Evolutionary conservation across 495 filamentous ascomycete genomes (phyloP).

Genomic region (Penicillium soppii): DNA sequence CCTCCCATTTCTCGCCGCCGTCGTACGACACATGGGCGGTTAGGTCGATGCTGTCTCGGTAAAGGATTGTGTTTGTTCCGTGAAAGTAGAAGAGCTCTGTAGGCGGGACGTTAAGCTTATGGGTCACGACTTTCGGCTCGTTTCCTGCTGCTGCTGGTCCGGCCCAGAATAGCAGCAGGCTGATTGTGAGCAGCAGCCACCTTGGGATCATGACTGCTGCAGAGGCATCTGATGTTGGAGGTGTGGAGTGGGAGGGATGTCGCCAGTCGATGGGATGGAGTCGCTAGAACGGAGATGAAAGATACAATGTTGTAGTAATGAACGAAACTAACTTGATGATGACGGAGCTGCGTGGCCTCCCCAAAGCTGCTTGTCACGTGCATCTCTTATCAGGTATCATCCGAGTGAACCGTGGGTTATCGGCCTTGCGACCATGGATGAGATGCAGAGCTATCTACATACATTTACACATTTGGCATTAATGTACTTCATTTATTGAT

Average conservation of each 20-base stretch:
- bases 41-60: slow-evolving; percentile 53
- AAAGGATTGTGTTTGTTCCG: slow-evolving; percentile 73
- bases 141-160: slow-evolving; percentile 41
- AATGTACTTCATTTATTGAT: too few species aligned
- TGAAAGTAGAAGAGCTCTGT: slow-evolving; percentile 79
- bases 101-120: slow-evolving; percentile 61
- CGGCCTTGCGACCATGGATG: background rate
- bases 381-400: slow-evolving; percentile 21
- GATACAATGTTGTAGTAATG: background rate
- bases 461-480: too few species aligned
- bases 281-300: background rate
- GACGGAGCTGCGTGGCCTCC: slow-evolving; percentile 35
- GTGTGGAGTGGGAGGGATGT: slow-evolving; percentile 3
- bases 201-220: slow-evolving; percentile 38
- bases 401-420: background rate
- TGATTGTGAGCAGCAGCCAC: slow-evolving; percentile 40
- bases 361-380: slow-evolving; percentile 36
- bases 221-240: slow-evolving; percentile 33
- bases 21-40: slow-evolving; percentile 72
- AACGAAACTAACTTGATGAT: background rate
- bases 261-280: background rate
- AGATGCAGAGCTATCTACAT: too few species aligned
- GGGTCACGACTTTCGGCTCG: slow-evolving; percentile 50
- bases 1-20: slow-evolving; percentile 72
- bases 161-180: slow-evolving; percentile 35